Percentiles rank a stretch among this genome's conserved stretches.
phyloP scores from a whole-genome alignment of 2,329 filamentous ascomycete species.

The Fusarium tricinctum region DNA sequence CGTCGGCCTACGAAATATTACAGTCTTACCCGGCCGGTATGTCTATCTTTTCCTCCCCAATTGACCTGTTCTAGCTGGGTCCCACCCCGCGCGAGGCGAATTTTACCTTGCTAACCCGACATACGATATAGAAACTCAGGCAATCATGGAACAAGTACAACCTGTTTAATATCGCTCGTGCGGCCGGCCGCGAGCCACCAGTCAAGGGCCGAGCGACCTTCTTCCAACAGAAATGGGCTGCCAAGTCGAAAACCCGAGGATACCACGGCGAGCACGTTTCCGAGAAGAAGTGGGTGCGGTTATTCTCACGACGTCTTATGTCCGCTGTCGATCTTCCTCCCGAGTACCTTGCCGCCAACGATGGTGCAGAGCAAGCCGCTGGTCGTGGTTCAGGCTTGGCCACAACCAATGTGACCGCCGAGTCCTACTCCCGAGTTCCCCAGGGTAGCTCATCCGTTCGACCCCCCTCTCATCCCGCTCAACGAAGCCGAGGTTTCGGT shows the following conservation, averaged over 20 bases:
- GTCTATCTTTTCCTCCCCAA: conserved; percentile 48
- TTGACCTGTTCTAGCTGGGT: conserved; percentile 9
- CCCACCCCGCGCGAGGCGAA: conserved; percentile 16
- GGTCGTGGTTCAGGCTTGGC: conserved; percentile 83
- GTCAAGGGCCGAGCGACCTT: conserved; percentile 71
- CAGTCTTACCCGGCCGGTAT: conserved; percentile 75
- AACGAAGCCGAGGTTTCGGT: conserved; percentile 47
- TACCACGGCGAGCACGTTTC: conserved; percentile 97
- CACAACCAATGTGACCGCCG: conserved; percentile 52
- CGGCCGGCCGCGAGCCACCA: conserved; percentile 51
- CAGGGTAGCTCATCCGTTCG: conserved; percentile 35
- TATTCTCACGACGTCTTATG: conserved; percentile 86
- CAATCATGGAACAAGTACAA: conserved; percentile 99
- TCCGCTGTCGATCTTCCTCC: conserved; percentile 90
- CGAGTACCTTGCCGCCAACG: conserved; percentile 80
- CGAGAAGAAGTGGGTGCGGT: conserved; percentile 93
- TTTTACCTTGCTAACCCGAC: conserved; percentile 37
- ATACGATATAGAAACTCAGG: conserved; percentile 79
- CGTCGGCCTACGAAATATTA: conserved; percentile 73
- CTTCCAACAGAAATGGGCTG: conserved; percentile 98
- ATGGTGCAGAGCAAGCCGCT: conserved; percentile 86
- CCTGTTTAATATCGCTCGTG: conserved; percentile 82
- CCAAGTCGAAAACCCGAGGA: conserved; percentile 84
- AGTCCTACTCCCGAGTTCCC: conserved; percentile 53
- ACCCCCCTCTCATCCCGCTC: conserved; percentile 40